phyloP scores from a whole-genome alignment of 2,329 filamentous ascomycete species.

The Calonectria fujianensis region DNA sequence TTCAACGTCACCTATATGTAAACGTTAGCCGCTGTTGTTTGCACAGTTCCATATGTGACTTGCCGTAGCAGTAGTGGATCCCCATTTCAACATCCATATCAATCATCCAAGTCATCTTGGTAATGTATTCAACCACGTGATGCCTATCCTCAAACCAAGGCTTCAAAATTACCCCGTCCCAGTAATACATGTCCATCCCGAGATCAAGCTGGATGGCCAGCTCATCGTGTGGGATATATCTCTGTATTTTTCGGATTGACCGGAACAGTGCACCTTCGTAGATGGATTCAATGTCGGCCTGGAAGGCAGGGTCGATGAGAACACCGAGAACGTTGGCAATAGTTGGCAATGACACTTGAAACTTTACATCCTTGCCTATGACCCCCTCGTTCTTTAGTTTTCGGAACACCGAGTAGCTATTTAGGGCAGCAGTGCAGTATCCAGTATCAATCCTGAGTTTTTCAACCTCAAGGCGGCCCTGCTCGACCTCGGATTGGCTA shows the following conservation, averaged over 20 bases:
- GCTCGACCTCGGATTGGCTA: slow-evolving; percentile 4
- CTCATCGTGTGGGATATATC: slow-evolving; percentile 14
- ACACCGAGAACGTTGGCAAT: slow-evolving; percentile 30
- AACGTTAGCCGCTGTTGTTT: not conserved
- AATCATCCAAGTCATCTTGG: slow-evolving; percentile 17
- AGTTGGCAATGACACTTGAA: slow-evolving; percentile 31
- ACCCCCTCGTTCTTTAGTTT: slow-evolving; percentile 4
- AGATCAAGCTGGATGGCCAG: slow-evolving; percentile 33
- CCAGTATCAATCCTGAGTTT: slow-evolving; percentile 25
- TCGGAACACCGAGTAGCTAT: slow-evolving; percentile 22
- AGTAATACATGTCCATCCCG: slow-evolving; percentile 34
- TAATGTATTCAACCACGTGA: slow-evolving; percentile 31
- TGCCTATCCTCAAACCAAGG: slow-evolving; percentile 26
- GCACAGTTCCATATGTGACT: not conserved
- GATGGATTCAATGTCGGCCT: slow-evolving; percentile 15
- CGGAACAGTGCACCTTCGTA: slow-evolving; percentile 26
- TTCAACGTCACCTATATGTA: slow-evolving; percentile 22
- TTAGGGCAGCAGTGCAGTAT: slow-evolving; percentile 10
- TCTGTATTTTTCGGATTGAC: slow-evolving; percentile 20
- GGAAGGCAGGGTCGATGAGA: slow-evolving; percentile 21
- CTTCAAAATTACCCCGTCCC: slow-evolving; percentile 15
- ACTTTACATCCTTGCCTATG: slow-evolving; percentile 25
- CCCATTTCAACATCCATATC: slow-evolving; percentile 22
- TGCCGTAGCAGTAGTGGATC: slow-evolving; percentile 35
- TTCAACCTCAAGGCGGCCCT: slow-evolving; percentile 17